phyloP scores from a whole-genome alignment of 2,329 filamentous ascomycete genomes.

The Ceratocystis destructans region DNA sequence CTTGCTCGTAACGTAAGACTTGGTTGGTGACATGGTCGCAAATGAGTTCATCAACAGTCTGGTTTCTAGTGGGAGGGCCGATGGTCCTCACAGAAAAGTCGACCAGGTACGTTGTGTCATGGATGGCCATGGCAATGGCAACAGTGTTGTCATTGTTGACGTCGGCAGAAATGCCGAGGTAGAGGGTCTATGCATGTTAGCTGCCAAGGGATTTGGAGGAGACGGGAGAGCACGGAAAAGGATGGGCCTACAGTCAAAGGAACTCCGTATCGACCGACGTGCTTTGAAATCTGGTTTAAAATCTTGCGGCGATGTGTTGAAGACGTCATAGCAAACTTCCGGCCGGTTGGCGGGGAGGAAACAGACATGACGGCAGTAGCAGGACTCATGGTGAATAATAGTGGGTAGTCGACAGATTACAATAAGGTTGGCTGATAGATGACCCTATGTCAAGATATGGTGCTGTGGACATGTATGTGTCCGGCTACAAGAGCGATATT shows the following conservation, averaged over 20 bases:
- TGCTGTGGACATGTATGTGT: neutral
- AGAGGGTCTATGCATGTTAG: slow-evolving; percentile 36
- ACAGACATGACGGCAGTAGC: neutral
- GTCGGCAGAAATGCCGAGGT: slow-evolving; percentile 47
- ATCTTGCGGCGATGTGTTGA: slow-evolving; percentile 34
- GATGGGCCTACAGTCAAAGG: slow-evolving; percentile 31
- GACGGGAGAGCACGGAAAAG: neutral
- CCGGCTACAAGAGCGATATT: neutral
- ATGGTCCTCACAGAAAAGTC: slow-evolving; percentile 56
- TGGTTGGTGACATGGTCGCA: slow-evolving; percentile 46
- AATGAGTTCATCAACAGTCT: slow-evolving; percentile 34
- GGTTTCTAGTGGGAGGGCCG: slow-evolving; percentile 30
- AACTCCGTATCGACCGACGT: slow-evolving; percentile 32
- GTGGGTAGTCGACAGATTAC: neutral
- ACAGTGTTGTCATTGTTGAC: slow-evolving; percentile 38
- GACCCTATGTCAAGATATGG: neutral
- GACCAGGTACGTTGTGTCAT: slow-evolving; percentile 60
- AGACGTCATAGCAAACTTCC: slow-evolving; percentile 33
- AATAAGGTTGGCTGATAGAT: slow-evolving; percentile 4
- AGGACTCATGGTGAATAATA: slow-evolving; percentile 1
- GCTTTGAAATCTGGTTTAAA: slow-evolving; percentile 34
- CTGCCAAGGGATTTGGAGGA: neutral
- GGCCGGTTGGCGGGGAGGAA: slow-evolving; percentile 19
- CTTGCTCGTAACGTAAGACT: slow-evolving; percentile 45
- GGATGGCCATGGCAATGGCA: slow-evolving; percentile 52